phyloP scores from a whole-genome alignment of 176 grass and related monocot species.

The Paspalum vaginatum region DNA sequence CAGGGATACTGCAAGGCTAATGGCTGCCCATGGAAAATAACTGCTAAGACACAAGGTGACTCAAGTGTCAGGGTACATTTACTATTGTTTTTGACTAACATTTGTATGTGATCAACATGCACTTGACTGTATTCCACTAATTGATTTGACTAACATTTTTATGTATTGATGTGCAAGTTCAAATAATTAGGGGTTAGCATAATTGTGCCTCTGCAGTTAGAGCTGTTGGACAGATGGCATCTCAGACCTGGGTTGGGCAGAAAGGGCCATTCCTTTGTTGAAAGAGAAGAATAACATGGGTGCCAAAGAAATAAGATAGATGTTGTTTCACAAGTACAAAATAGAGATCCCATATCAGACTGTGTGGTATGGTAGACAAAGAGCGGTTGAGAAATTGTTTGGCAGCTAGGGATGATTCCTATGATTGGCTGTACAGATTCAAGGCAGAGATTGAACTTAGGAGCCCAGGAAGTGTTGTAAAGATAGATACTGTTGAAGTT shows the following conservation, averaged over 20 bases:
- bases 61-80: too few species aligned
- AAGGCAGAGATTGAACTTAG: background rate
- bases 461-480: too few species aligned
- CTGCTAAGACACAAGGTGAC: too few species aligned
- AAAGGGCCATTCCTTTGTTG: background rate
- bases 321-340: background rate
- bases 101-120: too few species aligned
- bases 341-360: background rate
- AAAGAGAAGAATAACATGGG: background rate
- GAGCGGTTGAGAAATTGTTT: background rate
- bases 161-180: background rate
- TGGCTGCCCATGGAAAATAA: too few species aligned
- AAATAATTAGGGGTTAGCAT: background rate
- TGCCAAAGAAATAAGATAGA: background rate
- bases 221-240: background rate
- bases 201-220: background rate
- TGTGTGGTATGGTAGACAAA: background rate
- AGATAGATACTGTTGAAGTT: too few species aligned
- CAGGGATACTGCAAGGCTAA: too few species aligned
- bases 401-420: background rate
- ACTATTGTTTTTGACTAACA: too few species aligned
- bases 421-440: background rate
- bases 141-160: too few species aligned
- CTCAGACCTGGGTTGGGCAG: background rate
- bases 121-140: too few species aligned